Evolutionary conservation across 2,329 filamentous ascomycete genomes (phyloP).

Genomic region (Aspergillus sp.): DNA sequence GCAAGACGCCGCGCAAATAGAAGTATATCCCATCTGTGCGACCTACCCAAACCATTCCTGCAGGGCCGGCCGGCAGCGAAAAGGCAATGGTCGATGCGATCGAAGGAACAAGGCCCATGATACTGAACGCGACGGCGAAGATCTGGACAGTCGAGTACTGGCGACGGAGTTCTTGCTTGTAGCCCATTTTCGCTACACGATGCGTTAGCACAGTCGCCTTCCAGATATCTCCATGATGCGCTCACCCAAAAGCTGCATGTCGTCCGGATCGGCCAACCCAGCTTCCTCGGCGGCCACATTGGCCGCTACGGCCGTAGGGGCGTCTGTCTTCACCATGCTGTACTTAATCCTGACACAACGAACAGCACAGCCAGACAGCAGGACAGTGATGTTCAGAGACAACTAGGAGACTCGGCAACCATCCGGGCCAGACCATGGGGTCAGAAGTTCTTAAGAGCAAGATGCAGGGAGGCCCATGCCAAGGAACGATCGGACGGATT

Average conservation of each 20-base stretch:
- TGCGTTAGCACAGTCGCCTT: not conserved
- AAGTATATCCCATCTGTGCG: not conserved
- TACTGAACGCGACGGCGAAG: slow-evolving; percentile 59
- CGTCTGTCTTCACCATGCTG: slow-evolving; percentile 5
- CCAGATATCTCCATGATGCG: not conserved
- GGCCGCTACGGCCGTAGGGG: slow-evolving; percentile 8
- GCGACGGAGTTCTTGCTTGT: slow-evolving; percentile 60
- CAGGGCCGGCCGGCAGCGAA: slow-evolving; percentile 58
- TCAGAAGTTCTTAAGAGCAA: too few species aligned
- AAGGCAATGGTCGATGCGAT: slow-evolving; percentile 60
- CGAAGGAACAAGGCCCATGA: slow-evolving; percentile 61
- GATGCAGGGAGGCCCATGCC: too few species aligned
- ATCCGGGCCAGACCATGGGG: too few species aligned
- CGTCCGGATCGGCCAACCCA: slow-evolving; percentile 16
- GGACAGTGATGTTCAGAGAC: too few species aligned
- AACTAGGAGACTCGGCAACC: too few species aligned
- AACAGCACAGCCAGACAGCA: too few species aligned
- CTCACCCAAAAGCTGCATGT: slow-evolving; percentile 25
- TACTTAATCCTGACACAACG: too few species aligned
- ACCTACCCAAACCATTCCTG: slow-evolving; percentile 59
- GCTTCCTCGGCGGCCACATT: slow-evolving; percentile 10
- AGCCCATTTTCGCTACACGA: slow-evolving; percentile 33
- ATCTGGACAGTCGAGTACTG: slow-evolving; percentile 63
- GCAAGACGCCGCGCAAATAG: not conserved
- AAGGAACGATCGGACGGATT: too few species aligned